phyloP scores from a whole-genome alignment of 768 basidiomycete genomes.

The Daedaleopsis nitida region DNA sequence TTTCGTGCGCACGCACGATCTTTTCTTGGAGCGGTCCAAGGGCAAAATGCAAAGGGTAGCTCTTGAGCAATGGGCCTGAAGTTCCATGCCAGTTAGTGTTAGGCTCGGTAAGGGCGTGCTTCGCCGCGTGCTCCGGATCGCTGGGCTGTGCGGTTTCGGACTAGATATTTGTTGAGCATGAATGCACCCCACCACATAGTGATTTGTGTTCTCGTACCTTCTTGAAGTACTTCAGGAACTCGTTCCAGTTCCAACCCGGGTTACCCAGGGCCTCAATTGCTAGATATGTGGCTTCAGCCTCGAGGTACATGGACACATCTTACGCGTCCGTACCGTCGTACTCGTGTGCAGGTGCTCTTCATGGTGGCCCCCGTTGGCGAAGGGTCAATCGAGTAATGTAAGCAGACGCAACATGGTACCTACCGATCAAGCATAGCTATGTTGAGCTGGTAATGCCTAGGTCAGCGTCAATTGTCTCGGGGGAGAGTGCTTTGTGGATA shows the following conservation, averaged over 20 bases:
- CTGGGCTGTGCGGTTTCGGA: not conserved
- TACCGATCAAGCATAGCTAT: not conserved
- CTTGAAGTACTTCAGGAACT: not conserved
- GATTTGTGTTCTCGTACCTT: no score
- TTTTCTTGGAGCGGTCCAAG: not conserved
- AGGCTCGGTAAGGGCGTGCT: not conserved
- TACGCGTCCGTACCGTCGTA: not conserved
- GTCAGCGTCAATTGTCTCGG: no score
- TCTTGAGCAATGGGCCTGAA: not conserved
- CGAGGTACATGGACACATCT: no score
- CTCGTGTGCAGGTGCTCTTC: not conserved
- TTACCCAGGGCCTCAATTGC: slow-evolving; percentile 42
- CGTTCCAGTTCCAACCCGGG: slow-evolving; percentile 53
- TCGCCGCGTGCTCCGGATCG: not conserved
- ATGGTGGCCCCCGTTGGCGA: no score
- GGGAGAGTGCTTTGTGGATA: no score
- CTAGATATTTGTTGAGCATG: no score
- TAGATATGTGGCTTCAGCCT: no score
- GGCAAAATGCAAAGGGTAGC: not conserved
- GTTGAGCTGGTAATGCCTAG: no score
- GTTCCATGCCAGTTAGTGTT: not conserved
- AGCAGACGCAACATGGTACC: not conserved
- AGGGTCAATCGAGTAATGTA: no score
- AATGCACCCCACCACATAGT: no score
- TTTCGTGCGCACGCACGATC: not conserved